Percentiles rank a stretch among this genome's conserved stretches.
Conservation (phyloP, 1,139 yeast genomes). For the Candida pseudoviswanathii region DNA sequence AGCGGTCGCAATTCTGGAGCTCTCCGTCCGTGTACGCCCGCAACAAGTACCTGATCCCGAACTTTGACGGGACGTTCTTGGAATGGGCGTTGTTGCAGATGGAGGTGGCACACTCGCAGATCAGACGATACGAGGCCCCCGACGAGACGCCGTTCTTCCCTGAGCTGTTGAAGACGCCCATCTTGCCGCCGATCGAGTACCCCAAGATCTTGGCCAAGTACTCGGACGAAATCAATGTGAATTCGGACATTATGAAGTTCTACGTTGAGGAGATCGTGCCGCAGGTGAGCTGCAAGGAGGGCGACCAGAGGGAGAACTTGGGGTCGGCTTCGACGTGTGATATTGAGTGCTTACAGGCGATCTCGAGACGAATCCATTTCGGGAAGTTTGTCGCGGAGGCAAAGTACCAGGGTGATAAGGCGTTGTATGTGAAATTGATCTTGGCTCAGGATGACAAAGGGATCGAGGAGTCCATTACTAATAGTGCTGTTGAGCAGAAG, state of each 20-base stretch:
- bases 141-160: constrained; percentile 96
- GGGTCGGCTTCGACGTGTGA: constrained; percentile 89
- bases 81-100: constrained; percentile 82
- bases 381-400: constrained; percentile 98
- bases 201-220: constrained; percentile 78
- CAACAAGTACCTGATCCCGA: constrained; percentile 61
- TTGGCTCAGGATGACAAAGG: constrained; percentile 66
- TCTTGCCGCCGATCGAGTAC: constrained; percentile 77
- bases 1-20: constrained; percentile 82
- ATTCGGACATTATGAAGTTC: constrained; percentile 62
- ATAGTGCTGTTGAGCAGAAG: constrained; percentile 80
- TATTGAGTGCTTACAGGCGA: constrained; percentile 81
- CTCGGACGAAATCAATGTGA: constrained; percentile 75
- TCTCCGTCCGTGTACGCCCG: constrained; percentile 74
- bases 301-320: constrained; percentile 81
- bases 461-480: constrained; percentile 80
- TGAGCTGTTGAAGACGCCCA: constrained; percentile 58
- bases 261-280: constrained; percentile 79
- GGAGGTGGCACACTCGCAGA: constrained; percentile 79
- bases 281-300: constrained; percentile 61
- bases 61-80: constrained; percentile 77
- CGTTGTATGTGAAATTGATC: constrained; percentile 65
- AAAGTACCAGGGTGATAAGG: constrained; percentile 73
- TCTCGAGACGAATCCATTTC: constrained; percentile 93
- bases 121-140: constrained; percentile 91